Conservation (phyloP, 202 grass and related monocot genomes). For the Panicum hallii region DNA sequence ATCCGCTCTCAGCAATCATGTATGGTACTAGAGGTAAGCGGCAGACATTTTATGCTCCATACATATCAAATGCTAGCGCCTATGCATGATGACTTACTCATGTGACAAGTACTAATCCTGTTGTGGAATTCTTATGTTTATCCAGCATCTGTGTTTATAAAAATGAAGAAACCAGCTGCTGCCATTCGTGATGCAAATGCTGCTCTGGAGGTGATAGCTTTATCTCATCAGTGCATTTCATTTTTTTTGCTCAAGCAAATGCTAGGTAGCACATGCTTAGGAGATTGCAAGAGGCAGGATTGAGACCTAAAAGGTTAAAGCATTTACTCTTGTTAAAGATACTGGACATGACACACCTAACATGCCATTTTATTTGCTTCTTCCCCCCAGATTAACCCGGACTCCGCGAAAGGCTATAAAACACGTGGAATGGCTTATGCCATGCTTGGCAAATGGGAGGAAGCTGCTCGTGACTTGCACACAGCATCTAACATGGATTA, state of each 20-base stretch:
- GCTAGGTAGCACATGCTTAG: neutral
- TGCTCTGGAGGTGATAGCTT: slow-evolving; percentile 73
- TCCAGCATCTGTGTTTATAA: slow-evolving; percentile 91
- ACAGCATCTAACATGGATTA: slow-evolving; percentile 92
- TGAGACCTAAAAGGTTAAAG: neutral
- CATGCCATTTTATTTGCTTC: slow-evolving; percentile 26
- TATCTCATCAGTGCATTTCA: neutral
- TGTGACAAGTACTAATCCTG: neutral
- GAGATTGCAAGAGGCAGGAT: slow-evolving; percentile 1
- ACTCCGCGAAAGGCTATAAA: slow-evolving; percentile 99
- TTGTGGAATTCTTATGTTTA: slow-evolving; percentile 21
- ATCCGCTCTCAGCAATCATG: slow-evolving; percentile 94
- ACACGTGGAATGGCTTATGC: slow-evolving; percentile 81
- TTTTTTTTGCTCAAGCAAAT: neutral
- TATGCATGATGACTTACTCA: neutral
- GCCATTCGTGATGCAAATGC: slow-evolving; percentile 94
- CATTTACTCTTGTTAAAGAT: slow-evolving; percentile 1
- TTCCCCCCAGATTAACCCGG: slow-evolving; percentile 77
- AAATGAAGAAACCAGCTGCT: slow-evolving; percentile 98
- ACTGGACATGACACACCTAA: neutral
- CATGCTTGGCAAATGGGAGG: slow-evolving; percentile 94
- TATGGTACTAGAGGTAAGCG: slow-evolving; percentile 86
- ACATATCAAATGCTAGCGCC: neutral
- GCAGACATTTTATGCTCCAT: neutral
- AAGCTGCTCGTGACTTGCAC: slow-evolving; percentile 88